Evolutionary conservation across 2,329 filamentous ascomycete genomes (phyloP).

Genomic region (Blumeriella jaapii): DNA sequence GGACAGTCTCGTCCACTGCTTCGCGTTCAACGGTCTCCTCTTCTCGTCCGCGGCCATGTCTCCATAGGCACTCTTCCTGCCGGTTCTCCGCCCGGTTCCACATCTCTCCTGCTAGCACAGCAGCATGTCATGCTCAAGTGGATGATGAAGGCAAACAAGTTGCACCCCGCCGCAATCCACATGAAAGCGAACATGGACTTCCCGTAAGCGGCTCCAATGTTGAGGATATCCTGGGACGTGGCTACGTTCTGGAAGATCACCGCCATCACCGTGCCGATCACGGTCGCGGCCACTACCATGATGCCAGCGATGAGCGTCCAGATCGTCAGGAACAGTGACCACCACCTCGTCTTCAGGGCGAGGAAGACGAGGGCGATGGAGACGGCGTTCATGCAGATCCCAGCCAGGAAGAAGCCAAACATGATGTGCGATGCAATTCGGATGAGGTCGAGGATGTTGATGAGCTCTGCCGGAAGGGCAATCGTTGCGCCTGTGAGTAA

Average conservation of each 20-base stretch:
- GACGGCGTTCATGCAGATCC: slow-evolving; percentile 56
- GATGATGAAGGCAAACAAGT: slow-evolving; percentile 58
- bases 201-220: slow-evolving; percentile 62
- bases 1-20: slow-evolving; percentile 8
- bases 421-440: slow-evolving; percentile 68
- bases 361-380: slow-evolving; percentile 53
- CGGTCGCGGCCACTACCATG: slow-evolving; percentile 55
- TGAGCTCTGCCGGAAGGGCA: slow-evolving; percentile 63
- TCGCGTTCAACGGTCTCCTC: slow-evolving; percentile 6
- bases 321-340: slow-evolving; percentile 56
- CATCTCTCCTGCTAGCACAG: slow-evolving; percentile 33
- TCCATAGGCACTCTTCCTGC: slow-evolving; percentile 21
- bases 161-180: slow-evolving; percentile 67
- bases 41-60: slow-evolving; percentile 13
- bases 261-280: slow-evolving; percentile 76
- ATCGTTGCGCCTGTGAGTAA: slow-evolving; percentile 75
- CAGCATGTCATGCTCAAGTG: slow-evolving; percentile 73
- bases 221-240: slow-evolving; percentile 57
- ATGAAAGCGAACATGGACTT: slow-evolving; percentile 73
- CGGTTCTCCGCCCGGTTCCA: slow-evolving; percentile 24
- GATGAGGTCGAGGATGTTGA: slow-evolving; percentile 63
- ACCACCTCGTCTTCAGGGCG: slow-evolving; percentile 35
- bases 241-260: slow-evolving; percentile 71
- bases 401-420: slow-evolving; percentile 77
- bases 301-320: slow-evolving; percentile 57